Conservation (phyloP, 495 filamentous ascomycete species). For the Hypoxylon intermedium region DNA sequence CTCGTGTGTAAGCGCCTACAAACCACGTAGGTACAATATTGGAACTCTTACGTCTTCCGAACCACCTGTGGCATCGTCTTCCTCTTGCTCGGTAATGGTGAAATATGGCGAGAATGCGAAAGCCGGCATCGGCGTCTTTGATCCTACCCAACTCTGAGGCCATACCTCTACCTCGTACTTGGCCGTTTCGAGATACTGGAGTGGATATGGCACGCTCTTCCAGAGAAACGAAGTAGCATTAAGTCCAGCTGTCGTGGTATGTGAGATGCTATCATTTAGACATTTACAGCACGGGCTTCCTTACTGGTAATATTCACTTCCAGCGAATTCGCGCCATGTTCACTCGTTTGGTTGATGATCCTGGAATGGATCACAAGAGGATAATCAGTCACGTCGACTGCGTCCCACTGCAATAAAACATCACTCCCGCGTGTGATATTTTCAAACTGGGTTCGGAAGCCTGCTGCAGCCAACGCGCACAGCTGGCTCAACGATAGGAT, state of each 20-base stretch:
- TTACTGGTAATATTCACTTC: slow-evolving; percentile 45
- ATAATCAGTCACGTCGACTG: slow-evolving; percentile 32
- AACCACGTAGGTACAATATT: not conserved
- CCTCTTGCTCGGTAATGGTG: slow-evolving; percentile 12
- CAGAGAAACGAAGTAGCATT: slow-evolving; percentile 45
- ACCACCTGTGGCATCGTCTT: not conserved
- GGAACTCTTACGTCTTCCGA: slow-evolving; percentile 8
- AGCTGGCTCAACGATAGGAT: slow-evolving; percentile 12
- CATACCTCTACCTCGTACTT: slow-evolving; percentile 50
- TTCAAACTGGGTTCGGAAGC: slow-evolving; percentile 43
- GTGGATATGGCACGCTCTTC: slow-evolving; percentile 47
- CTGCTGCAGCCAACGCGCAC: slow-evolving; percentile 13
- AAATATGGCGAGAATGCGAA: slow-evolving; percentile 35
- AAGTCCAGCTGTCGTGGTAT: slow-evolving; percentile 33
- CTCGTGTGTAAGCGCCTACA: slow-evolving; percentile 5
- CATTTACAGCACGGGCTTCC: not conserved
- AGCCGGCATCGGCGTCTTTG: slow-evolving; percentile 2
- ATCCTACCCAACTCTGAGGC: slow-evolving; percentile 18
- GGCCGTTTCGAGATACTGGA: slow-evolving; percentile 45
- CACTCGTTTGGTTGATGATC: slow-evolving; percentile 45
- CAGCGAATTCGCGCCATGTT: slow-evolving; percentile 41
- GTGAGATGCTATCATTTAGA: slow-evolving; percentile 15
- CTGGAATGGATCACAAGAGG: slow-evolving; percentile 43
- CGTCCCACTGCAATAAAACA: slow-evolving; percentile 43
- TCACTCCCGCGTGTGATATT: slow-evolving; percentile 31